Evolutionary conservation across 805 yeast species (phyloP).

Genomic region (Zygosaccharomyces bisporus): DNA sequence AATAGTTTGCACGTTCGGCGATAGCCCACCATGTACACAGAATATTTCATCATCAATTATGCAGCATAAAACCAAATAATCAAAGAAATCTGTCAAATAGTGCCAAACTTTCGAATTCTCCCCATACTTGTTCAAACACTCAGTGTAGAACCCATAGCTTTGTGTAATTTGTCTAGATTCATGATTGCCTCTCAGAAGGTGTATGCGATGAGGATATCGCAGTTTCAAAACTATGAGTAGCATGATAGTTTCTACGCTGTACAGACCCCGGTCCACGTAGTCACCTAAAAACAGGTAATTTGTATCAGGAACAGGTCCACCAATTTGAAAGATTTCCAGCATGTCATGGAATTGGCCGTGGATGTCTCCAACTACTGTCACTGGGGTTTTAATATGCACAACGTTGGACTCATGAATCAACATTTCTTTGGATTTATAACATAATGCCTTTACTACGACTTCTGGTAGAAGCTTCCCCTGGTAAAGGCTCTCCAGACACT

Average conservation of each 20-base stretch:
- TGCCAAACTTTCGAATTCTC: constrained; percentile 73
- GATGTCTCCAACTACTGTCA: constrained; percentile 94
- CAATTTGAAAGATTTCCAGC: constrained; percentile 86
- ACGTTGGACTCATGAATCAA: constrained; percentile 81
- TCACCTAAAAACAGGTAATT: constrained; percentile 92
- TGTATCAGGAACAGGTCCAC: constrained; percentile 90
- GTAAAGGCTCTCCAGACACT: constrained; percentile 64
- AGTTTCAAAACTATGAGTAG: constrained; percentile 76
- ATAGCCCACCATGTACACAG: constrained; percentile 95
- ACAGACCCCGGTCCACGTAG: constrained; percentile 93
- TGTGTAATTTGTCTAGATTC: constrained; percentile 96
- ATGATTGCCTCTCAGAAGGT: constrained; percentile 88
- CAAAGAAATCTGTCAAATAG: constrained; percentile 88
- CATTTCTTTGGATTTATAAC: constrained; percentile 78
- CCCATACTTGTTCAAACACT: constrained; percentile 87
- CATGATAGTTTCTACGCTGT: constrained; percentile 88
- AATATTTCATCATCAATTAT: constrained; percentile 86
- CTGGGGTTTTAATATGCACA: constrained; percentile 77
- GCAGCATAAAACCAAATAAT: constrained; percentile 81
- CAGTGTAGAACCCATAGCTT: constrained; percentile 94
- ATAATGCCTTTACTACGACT: constrained; percentile 62
- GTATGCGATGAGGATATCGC: constrained; percentile 81
- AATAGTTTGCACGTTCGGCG: constrained; percentile 90
- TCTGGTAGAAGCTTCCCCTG: constrained; percentile 66
- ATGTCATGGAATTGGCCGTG: constrained; percentile 97